Conservation (phyloP, 108 stramenopile genomes). For the Conticribra weissflogii region DNA sequence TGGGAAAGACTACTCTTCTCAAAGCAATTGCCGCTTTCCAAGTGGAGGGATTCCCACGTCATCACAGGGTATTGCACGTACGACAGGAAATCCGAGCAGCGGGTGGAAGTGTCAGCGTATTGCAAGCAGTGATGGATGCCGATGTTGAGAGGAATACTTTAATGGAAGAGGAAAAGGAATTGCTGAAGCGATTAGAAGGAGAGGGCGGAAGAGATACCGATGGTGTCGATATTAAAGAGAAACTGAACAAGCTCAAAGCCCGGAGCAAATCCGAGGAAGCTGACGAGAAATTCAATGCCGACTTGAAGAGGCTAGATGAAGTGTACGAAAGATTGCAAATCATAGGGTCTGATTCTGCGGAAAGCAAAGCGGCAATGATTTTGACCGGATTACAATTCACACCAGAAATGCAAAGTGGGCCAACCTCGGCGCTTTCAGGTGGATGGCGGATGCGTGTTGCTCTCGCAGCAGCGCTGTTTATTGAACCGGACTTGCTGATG, state of each 20-base stretch:
- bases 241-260: slow-evolving; percentile 53
- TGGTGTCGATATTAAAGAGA: slow-evolving; percentile 48
- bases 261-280: slow-evolving; percentile 18
- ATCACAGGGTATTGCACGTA: slow-evolving; percentile 96
- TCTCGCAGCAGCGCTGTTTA: slow-evolving; percentile 95
- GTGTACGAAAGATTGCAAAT: slow-evolving; percentile 90
- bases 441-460: slow-evolving; percentile 99
- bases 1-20: slow-evolving; percentile 93
- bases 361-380: slow-evolving; percentile 88
- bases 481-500: slow-evolving; percentile 86
- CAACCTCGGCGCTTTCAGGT: slow-evolving; percentile 87
- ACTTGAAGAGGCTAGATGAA: slow-evolving; percentile 80
- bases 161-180: slow-evolving; percentile 76
- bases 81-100: slow-evolving; percentile 90
- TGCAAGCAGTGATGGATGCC: slow-evolving; percentile 93
- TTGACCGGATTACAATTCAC: slow-evolving; percentile 94
- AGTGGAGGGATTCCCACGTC: slow-evolving; percentile 90
- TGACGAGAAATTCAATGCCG: slow-evolving; percentile 62
- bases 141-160: slow-evolving; percentile 89
- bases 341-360: slow-evolving; percentile 88
- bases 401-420: slow-evolving; percentile 83
- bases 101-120: slow-evolving; percentile 85
- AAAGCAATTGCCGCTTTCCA: slow-evolving; percentile 93
- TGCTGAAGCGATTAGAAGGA: slow-evolving; percentile 65
- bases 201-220: slow-evolving; percentile 18